Evolutionary conservation across 495 filamentous ascomycete species (phyloP), one percentile per base, ranked within the genome.

Genomic region (Penicillium crystallinum): DNA sequence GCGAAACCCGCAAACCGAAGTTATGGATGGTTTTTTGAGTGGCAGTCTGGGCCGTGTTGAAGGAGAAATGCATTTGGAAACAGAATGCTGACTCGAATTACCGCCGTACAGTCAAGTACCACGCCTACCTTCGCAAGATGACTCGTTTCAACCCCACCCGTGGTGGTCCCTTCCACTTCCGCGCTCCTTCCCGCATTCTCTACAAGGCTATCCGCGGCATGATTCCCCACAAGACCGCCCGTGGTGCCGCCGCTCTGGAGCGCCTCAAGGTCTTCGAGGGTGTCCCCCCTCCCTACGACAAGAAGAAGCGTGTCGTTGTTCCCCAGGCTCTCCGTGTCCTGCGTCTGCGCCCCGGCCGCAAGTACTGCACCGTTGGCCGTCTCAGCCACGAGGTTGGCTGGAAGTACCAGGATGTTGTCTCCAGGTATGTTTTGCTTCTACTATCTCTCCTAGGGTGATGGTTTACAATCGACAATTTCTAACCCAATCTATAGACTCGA

Each of bases 131-230:
- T 69, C 90, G 91, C 83, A 98, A 97, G 86, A 91, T 91, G 77
- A 98, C 95, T 72, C 89, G 93, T 75, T 98, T 87, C 88, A 98
- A 98, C 83, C 90, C 93, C 66, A 95, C 89, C 63, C 92, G 91
- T 71, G 93, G 91, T 81, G 91, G 93, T 81, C 95, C 93, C 73
- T 98, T 96, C 87, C 93, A 97, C 79, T 98, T 96, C 89, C 95
- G 93, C 76, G 89, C 90, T 66, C 93, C 93, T 44, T 93, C 91
- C 61, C 86, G 95, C 73, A 96, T 98, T 77, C 92, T 98, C 87
- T 98, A 97, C 87, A 95, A 96, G 85, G 90, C 93, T 70, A 90
- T 98, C 77, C 95, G 93, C 70, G 93, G 93, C 73, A 98, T 98
- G 93, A 92, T 97, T 59, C 95, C 93, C 68, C 93, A 98, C 88